Evolutionary conservation across 768 basidiomycete species (phyloP), one percentile per base, ranked within the genome.

Genomic region (Tulasnella sp.): DNA sequence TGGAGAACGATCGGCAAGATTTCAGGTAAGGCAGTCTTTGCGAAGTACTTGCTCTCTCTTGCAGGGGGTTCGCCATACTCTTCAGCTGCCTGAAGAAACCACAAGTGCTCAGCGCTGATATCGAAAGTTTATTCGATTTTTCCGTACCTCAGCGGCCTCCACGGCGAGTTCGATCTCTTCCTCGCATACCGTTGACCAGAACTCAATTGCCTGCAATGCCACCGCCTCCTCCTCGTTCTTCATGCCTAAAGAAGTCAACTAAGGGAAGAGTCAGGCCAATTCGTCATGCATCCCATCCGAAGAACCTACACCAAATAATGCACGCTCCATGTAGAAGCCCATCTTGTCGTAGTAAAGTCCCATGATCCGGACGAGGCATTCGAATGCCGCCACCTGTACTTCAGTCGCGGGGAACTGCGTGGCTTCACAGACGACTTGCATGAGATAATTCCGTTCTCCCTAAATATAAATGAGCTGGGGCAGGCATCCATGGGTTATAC

Each of bases 401-500:
- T 78, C 72, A 2, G 86, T 81, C 1, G 83, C 73, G 0, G 79
- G 62, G 66, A 85, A 93, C 71, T 98, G 96, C 0, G 96, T 98
- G 0, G 95, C 95, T 69, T 98, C 96, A 70, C 96, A 99, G 17
- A 98, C 89, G 44, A 98, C 93, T 75, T 99, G 96, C 96, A 99
- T 99, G 72, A 99, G 98, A 75, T 96, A 98, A 74, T 98, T 99
- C 50, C 96, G 83, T 72, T 99, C 96, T 65, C 96, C 96, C 92
- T 98, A 68, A 4, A 11, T 15, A 13, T 27, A 60, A 24, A n/a
- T 30, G 11, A 51, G 41, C 21, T 27, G n/a, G 61, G 30, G 24
- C 44, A 26, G 29, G 53, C 32, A 26, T 50, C 26, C 21, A 44
- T 19, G 26, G 24, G 54, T 34, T 54, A 32, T 49, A 42, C 62